Conservation (phyloP, 1,284 basidiomycete species). For the Pseudozyma flocculosa region DNA sequence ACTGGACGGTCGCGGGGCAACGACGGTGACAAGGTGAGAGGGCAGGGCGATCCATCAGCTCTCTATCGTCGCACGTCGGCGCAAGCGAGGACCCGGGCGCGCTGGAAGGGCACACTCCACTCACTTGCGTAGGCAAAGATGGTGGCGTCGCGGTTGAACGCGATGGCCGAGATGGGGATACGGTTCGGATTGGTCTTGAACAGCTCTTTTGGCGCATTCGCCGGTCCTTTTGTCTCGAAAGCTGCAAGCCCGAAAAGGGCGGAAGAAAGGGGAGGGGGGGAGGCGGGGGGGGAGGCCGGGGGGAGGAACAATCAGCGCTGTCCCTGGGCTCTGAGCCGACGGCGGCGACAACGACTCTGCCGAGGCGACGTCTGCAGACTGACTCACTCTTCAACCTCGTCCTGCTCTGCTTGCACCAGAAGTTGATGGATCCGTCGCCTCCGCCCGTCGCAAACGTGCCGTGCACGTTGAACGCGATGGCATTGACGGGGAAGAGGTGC, state of each 20-base stretch:
- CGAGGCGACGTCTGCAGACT: too few relatives aligned
- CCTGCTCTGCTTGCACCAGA: conserved; percentile 81
- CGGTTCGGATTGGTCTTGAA: conserved; percentile 49
- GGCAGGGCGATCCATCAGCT: background rate
- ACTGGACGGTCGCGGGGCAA: conserved; percentile 16
- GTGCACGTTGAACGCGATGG: conserved; percentile 85
- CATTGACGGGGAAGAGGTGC: conserved; percentile 86
- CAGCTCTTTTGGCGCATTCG: conserved; percentile 46
- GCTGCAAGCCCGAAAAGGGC: conserved; percentile 7
- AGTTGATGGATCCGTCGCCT: conserved; percentile 60
- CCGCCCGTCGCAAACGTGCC: conserved; percentile 94
- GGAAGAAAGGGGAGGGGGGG: background rate
- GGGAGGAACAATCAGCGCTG: too few relatives aligned
- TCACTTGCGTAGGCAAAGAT: conserved; percentile 54
- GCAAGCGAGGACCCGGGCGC: too few relatives aligned
- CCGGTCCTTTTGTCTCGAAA: conserved; percentile 50
- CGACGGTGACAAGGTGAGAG: too few relatives aligned
- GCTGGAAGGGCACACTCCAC: background rate
- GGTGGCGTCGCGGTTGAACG: conserved; percentile 49
- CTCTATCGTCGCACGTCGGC: too few relatives aligned
- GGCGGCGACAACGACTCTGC: too few relatives aligned
- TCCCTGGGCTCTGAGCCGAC: too few relatives aligned
- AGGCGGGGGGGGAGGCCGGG: too few relatives aligned
- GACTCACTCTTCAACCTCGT: conserved; percentile 82
- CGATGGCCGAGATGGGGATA: conserved; percentile 50